Evolutionary conservation across 495 filamentous ascomycete species (phyloP).

Genomic region (Neurospora sublineolata): DNA sequence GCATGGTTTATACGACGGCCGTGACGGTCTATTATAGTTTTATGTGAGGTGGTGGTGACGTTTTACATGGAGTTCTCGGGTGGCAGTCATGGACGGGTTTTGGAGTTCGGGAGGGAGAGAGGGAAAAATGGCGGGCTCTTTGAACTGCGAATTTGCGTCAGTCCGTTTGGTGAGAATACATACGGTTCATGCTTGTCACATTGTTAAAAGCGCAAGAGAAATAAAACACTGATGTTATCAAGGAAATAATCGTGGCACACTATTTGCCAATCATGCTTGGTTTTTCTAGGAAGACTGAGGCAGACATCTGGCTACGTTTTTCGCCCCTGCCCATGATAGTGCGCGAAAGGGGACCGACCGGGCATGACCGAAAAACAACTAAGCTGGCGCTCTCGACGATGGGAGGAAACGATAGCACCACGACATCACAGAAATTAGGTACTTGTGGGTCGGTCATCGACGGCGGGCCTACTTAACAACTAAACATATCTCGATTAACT

Average conservation of each 20-base stretch:
- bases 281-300: not conserved
- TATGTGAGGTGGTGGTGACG: not conserved
- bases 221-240: not conserved
- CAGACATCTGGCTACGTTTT: too few relatives aligned
- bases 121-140: not conserved
- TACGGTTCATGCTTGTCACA: not conserved
- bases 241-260: not conserved
- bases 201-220: not conserved
- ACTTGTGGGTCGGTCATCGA: too few relatives aligned
- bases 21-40: conserved; percentile 42
- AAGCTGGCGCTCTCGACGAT: too few relatives aligned
- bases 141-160: not conserved
- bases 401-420: too few relatives aligned
- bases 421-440: too few relatives aligned
- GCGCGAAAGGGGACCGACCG: too few relatives aligned
- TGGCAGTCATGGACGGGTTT: not conserved
- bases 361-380: too few relatives aligned
- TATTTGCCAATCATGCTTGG: not conserved
- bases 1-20: conserved; percentile 52
- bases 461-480: too few relatives aligned
- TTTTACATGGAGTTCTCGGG: not conserved
- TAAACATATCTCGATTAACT: too few relatives aligned
- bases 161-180: not conserved
- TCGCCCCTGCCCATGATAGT: too few relatives aligned
- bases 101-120: not conserved